Evolutionary conservation across 495 filamentous ascomycete genomes (phyloP), one percentile per base, ranked within the genome.

Genomic region (Penicillium tannophilum): DNA sequence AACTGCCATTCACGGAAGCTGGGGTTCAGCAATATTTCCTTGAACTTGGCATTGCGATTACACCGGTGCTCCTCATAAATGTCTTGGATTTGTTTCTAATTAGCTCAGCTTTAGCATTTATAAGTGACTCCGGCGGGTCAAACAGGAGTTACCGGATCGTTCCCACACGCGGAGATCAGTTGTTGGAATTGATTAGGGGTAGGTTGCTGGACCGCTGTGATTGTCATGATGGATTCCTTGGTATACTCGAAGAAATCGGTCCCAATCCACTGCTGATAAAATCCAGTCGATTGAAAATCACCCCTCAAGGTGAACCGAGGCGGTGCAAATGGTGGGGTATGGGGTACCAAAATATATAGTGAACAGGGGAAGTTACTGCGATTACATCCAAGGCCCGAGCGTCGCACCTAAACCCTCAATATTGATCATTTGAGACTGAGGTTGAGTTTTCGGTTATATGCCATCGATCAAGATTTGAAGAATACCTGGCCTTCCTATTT

Each of bases 131-230:
- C 36, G 5, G 26, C 30, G 8, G 26, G 23, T 56, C 17, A 28
- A 24, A 44, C 17, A 36, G 3, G 31, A 35, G 58, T 69, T 78
- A 90, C 89, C 61, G 85, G 76, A 59, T 85, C 70, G 55, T 86
- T 74, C 17, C 83, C 62, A 63, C 82, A 87, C 11, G 79, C 77
- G 28, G 82, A 67, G 54, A 97, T 86, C 39, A 96, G 73, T 12
- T 86, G 82, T 65, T 93, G 81, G 67, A 93, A 96, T 1, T 90
- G 92, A 61, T 92, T 96, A 50, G 79, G 16, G 5, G 30, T 16
- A 33, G 39, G 17, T 41, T 59, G 43, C 31, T 64, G 54, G 7
- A 11, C 6, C 2, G 28, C 16, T 56, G 55, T 26, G 73, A 44
- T 73, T 77, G 1, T 74, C 53, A 61, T 68, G 16, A 39, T 56